Base-by-base conservation (phyloP, 2,329 filamentous ascomycete genomes). In the Xylariales sp. region DNA sequence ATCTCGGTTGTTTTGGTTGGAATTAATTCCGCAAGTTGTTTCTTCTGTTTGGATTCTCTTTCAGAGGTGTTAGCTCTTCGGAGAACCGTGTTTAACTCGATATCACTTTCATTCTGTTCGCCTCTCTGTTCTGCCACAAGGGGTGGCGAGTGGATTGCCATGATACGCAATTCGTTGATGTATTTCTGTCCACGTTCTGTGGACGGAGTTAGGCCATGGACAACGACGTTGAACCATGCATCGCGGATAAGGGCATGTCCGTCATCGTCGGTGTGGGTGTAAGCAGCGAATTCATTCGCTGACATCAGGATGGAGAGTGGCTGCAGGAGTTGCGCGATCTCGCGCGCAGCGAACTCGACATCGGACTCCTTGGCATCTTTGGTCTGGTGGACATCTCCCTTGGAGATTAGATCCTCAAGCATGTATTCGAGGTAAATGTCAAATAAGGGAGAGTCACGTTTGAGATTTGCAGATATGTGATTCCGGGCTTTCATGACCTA, bases 171-270 rank as follows among this genome's bases (percentile, higher is more conserved):
- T 57, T 96, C 89, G 43, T 84, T 76, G 37, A 82, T 64, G 53
- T 94, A 80, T 50, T 79, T 78, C 58, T 82, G 84, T 14, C 84
- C 86, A 41, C 86, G 78, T 12, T 82, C 76, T 0, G 88, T 91
- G 12, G 77, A 76, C 9, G 84, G 73, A 8, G 82, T 84, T 59
- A 97, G 95, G 4, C 90, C 93, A 60, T 98, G 93, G 1, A 95
- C 86, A 16, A 90, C 87, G 47, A 97, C 88, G 56, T 98, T 99
- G 68, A 96, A 97, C 93, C 93, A 99, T 4, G 88, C 88, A 70
- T 98, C 90, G 39, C 91, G 82, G 51, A 93, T 77, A 43, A 94
- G 68, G 19, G 80, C 77, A 46, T 86, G 76, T 6, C 80, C 78
- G 44, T 91, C 82, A 38, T 90, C 84, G 39, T 85, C 78, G 41